Conservation (phyloP, 352 stramenopile genomes). For the Phytophthora cactorum region DNA sequence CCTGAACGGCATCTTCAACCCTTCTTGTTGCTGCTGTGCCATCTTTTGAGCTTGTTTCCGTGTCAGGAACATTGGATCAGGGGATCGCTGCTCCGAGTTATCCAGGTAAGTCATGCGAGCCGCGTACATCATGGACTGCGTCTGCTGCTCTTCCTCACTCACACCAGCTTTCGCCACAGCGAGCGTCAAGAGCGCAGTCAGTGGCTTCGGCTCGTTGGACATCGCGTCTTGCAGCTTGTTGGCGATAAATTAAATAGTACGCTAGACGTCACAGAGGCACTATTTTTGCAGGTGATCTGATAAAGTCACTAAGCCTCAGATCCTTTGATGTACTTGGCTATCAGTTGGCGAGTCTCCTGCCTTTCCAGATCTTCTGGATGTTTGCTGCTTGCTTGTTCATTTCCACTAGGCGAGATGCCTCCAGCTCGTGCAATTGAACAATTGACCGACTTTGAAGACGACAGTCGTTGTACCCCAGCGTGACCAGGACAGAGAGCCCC, state of each 20-base stretch:
- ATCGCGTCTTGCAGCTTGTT: slow-evolving; percentile 13
- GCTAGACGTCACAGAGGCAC: neutral
- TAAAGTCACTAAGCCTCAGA: neutral
- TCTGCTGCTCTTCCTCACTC: slow-evolving; percentile 54
- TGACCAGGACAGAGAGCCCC: slow-evolving; percentile 32
- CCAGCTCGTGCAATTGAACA: slow-evolving; percentile 46
- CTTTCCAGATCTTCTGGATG: slow-evolving; percentile 73
- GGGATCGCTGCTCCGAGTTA: slow-evolving; percentile 48
- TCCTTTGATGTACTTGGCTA: slow-evolving; percentile 53
- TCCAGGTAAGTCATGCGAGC: slow-evolving; percentile 82
- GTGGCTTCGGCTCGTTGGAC: slow-evolving; percentile 14
- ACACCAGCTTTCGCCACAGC: slow-evolving; percentile 23
- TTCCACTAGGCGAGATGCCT: slow-evolving; percentile 42
- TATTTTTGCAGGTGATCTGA: slow-evolving; percentile 14
- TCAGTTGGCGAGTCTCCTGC: slow-evolving; percentile 50
- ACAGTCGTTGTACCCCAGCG: slow-evolving; percentile 48
- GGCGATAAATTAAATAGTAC: neutral
- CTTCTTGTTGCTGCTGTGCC: slow-evolving; percentile 56
- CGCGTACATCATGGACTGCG: slow-evolving; percentile 79
- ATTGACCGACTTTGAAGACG: slow-evolving; percentile 49
- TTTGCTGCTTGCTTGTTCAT: slow-evolving; percentile 39
- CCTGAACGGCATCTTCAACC: slow-evolving; percentile 45
- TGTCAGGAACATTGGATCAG: slow-evolving; percentile 76
- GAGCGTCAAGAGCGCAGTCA: slow-evolving; percentile 24
- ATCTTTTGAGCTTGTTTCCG: slow-evolving; percentile 81